A percentile compares a stretch with the other conserved stretches of the same genome.
These are phyloP conservation scores for Microcera coccophila DNA, from an alignment of 2,329 filamentous ascomycete genomes.

Conservation along the genomic window DNA sequence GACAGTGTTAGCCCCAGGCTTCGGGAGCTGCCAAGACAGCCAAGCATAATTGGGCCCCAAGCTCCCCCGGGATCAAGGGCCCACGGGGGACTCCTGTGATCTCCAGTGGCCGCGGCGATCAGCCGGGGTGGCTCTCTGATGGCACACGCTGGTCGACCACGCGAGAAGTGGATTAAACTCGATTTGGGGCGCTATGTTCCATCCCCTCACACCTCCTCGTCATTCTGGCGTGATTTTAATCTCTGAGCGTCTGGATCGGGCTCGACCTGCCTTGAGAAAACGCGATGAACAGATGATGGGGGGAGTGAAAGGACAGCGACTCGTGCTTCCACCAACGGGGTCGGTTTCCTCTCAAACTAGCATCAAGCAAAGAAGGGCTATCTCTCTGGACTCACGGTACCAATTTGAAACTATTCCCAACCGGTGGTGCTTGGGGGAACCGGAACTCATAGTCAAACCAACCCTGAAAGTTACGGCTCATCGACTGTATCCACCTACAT, in stretches of 20 bases:
- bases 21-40: too few relatives aligned
- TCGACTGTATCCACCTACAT: not conserved
- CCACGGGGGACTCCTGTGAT: constrained; percentile 29
- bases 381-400: not conserved
- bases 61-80: constrained; percentile 3
- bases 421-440: too few relatives aligned
- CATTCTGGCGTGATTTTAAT: constrained; percentile 29
- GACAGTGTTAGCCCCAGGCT: too few relatives aligned
- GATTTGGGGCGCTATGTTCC: constrained; percentile 17
- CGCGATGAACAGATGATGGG: too few relatives aligned
- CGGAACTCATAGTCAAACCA: not conserved
- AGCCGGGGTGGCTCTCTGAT: constrained; percentile 23
- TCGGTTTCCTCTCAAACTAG: too few relatives aligned
- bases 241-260: constrained; percentile 11
- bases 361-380: not conserved
- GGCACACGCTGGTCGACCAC: constrained; percentile 24
- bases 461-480: not conserved
- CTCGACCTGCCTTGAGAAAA: not conserved
- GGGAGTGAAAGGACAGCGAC: too few relatives aligned
- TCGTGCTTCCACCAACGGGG: not conserved
- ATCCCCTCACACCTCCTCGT: constrained; percentile 17
- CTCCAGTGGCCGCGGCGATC: constrained; percentile 29
- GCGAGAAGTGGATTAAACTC: constrained; percentile 30
- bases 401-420: not conserved
- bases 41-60: not conserved